Evolutionary conservation across 257 asterid genomes (phyloP), one percentile per base, ranked within the genome.

Genomic region (Hygrophila difformis): DNA sequence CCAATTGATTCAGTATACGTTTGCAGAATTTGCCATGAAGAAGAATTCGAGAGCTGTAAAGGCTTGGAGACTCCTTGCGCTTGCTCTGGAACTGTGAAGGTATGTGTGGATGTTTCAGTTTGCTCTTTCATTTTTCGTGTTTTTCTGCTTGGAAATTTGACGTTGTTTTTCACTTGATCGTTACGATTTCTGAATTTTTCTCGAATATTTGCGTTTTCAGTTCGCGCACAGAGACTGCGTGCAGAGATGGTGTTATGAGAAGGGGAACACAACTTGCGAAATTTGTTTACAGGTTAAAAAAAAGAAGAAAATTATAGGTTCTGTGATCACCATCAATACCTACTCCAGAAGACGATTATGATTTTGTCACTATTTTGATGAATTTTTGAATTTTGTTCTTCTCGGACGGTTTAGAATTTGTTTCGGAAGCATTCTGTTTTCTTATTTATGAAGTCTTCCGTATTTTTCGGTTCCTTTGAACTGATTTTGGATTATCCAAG

Each of bases 201-300:
- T 21, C 0, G 8, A n/a, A n/a, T 15, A 8, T 14, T 41, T 7
- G 28, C 29, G 54, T 17, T 37, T 18, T 1, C 69, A 88, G 97
- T 88, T 65, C 69, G 97, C 96, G 0, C 97, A 88, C 59, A 75
- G 97, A 60, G 93, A 88, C 40, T 88, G 97, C 71, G 72, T 88
- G 42, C 94, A 81, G 86, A 84, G 87, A 69, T 88, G 97, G 97
- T 88, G 97, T 58, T 43, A 79, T 43, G 96, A 84, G 68, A 88
- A 88, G 59, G 94, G 97, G 34, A 75, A 84, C 56, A 77, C 87
- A 22, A 62, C 58, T 20, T 88, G 97, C 56, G 97, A 88, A 75
- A 70, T 88, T 69, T 88, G 97, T 61, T 75, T 81, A 35, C 91
- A 88, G 95, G 95, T 80, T 4, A n/a, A n/a, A n/a, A n/a, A n/a